Evolutionary conservation across 2,329 filamentous ascomycete species (phyloP).

Genomic region (Cladosporium velox): DNA sequence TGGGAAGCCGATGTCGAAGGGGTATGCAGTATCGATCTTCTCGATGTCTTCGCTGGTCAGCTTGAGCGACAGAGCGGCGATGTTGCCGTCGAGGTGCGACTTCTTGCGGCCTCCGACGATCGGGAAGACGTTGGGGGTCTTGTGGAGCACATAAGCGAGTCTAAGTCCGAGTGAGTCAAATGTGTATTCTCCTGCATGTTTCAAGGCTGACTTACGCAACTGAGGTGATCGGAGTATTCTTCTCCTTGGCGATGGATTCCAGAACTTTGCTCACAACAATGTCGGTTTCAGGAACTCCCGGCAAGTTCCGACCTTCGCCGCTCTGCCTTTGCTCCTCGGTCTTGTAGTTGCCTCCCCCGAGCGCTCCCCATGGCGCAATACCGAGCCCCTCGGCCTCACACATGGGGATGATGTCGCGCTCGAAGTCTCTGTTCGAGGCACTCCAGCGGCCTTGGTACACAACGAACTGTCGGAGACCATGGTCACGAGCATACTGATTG

Average conservation of each 20-base stretch:
- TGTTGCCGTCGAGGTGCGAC: slow-evolving; percentile 67
- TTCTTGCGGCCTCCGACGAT: slow-evolving; percentile 73
- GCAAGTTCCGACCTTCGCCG: slow-evolving; percentile 37
- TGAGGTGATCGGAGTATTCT: not conserved
- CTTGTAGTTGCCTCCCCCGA: slow-evolving; percentile 52
- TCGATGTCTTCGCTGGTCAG: slow-evolving; percentile 62
- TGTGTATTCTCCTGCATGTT: not conserved
- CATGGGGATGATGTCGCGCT: slow-evolving; percentile 57
- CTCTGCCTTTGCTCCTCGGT: slow-evolving; percentile 35
- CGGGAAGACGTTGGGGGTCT: slow-evolving; percentile 67
- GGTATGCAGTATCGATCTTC: slow-evolving; percentile 60
- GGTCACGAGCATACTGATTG: slow-evolving; percentile 55
- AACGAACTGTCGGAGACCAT: slow-evolving; percentile 68
- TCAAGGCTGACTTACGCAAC: slow-evolving; percentile 1
- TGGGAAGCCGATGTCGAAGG: slow-evolving; percentile 66
- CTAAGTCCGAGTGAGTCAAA: not conserved
- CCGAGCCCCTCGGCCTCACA: slow-evolving; percentile 54
- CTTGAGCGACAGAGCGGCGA: slow-evolving; percentile 61
- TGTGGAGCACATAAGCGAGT: slow-evolving; percentile 73
- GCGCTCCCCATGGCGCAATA: slow-evolving; percentile 35
- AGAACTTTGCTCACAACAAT: not conserved
- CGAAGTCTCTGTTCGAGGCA: slow-evolving; percentile 57
- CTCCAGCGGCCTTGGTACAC: slow-evolving; percentile 70
- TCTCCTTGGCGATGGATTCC: slow-evolving; percentile 9
- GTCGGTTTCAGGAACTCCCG: slow-evolving; percentile 25